phyloP scores from a whole-genome alignment of 768 basidiomycete genomes.

The Mycena maculata region DNA sequence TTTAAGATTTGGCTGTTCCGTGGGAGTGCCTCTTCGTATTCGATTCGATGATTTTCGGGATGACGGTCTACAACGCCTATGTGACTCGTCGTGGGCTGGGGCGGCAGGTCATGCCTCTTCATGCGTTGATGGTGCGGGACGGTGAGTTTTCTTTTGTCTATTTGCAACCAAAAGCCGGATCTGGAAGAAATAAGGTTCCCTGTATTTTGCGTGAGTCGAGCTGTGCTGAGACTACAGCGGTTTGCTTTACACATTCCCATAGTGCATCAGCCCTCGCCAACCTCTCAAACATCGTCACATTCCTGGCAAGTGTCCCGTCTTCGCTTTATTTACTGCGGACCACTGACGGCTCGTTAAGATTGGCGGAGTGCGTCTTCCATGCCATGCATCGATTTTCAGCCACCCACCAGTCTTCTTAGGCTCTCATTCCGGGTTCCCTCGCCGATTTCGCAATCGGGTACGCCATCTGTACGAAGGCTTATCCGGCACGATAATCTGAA shows the following conservation, averaged over 20 bases:
- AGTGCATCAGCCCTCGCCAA: constrained; percentile 21
- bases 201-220: constrained; percentile 25
- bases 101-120: constrained; percentile 15
- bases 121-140: constrained; percentile 16
- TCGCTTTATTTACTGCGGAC: neutral
- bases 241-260: no score
- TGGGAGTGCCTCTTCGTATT: constrained; percentile 48
- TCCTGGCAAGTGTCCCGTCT: neutral
- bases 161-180: neutral
- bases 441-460: constrained; percentile 21
- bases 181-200: constrained; percentile 4
- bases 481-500: neutral
- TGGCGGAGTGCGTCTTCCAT: constrained; percentile 1
- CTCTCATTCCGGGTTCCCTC: constrained; percentile 16
- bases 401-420: neutral
- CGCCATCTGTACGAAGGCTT: neutral
- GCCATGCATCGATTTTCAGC: no score
- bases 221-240: neutral
- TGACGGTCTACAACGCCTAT: constrained; percentile 12
- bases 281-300: constrained; percentile 8
- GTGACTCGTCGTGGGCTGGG: constrained; percentile 1
- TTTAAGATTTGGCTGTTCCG: constrained; percentile 19
- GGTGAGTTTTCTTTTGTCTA: neutral
- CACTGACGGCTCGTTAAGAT: neutral
- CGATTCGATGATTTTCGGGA: constrained; percentile 44